Evolutionary conservation across 2,329 filamentous ascomycete genomes (phyloP).

Genomic region (Colletotrichum sp.): DNA sequence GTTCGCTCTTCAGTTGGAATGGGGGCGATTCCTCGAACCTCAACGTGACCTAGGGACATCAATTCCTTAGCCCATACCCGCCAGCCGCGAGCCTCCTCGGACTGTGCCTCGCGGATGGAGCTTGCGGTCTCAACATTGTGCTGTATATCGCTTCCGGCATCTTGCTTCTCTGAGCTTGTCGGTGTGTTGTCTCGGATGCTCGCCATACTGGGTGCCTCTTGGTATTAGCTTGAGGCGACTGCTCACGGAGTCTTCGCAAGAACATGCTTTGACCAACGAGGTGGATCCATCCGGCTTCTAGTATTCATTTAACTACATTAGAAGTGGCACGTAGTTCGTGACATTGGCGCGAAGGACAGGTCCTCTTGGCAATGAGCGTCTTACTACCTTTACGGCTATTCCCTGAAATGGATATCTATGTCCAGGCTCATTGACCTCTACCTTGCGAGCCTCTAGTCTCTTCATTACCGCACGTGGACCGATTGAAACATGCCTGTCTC

Average conservation of each 20-base stretch:
- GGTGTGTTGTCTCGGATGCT: background rate
- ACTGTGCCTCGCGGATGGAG: background rate
- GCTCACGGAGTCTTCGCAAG: too few species aligned
- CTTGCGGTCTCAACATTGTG: background rate
- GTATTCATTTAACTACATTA: too few species aligned
- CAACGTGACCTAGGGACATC: conserved; percentile 24
- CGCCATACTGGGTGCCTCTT: too few species aligned
- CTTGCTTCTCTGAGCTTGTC: background rate
- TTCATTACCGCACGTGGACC: background rate
- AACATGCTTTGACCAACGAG: too few species aligned
- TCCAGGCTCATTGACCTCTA: background rate
- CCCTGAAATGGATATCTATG: background rate
- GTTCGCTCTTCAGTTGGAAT: conserved; percentile 33
- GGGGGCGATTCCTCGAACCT: conserved; percentile 32
- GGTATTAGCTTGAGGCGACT: too few species aligned
- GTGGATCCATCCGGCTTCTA: too few species aligned
- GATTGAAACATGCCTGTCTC: background rate
- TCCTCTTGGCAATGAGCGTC: background rate
- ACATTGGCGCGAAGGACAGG: too few species aligned
- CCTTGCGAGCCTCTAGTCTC: background rate
- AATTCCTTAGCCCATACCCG: background rate
- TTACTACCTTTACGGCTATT: accelerated
- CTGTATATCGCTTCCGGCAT: background rate
- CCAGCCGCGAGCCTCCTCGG: background rate
- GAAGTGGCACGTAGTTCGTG: too few species aligned